A percentile compares a stretch with the other conserved stretches of the same genome.
Conservation (phyloP, 805 yeast species). For the Saturnispora gosingensis region DNA sequence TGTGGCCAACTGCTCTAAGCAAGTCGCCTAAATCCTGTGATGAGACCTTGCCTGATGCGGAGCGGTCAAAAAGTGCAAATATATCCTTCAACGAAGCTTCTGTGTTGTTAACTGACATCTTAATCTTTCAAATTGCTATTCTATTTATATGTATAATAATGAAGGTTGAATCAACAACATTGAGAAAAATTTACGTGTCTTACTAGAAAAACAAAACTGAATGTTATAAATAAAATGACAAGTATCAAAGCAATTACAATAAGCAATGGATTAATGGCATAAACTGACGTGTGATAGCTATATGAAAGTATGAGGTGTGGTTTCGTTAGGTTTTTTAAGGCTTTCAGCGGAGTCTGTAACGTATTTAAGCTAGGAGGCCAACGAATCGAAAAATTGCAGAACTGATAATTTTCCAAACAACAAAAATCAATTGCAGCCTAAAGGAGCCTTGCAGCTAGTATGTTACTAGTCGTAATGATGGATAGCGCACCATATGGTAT, state of each 20-base stretch:
- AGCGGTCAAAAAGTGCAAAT: constrained; percentile 91
- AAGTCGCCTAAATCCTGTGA: constrained; percentile 82
- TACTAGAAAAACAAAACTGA: constrained; percentile 27
- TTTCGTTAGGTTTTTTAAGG: no score
- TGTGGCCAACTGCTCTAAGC: constrained; percentile 94
- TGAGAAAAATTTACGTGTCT: not conserved
- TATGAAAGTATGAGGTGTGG: no score
- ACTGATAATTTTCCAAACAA: no score
- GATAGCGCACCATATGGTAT: no score
- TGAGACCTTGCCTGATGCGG: constrained; percentile 88
- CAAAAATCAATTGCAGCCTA: no score
- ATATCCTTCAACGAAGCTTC: constrained; percentile 70
- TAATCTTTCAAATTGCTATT: not conserved
- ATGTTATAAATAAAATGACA: not conserved
- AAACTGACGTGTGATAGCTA: no score
- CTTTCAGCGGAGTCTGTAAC: no score
- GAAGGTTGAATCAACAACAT: not conserved
- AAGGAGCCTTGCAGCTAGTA: no score
- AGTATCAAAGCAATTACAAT: not conserved
- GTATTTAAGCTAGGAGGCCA: no score
- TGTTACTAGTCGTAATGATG: no score
- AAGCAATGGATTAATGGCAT: no score
- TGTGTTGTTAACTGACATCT: not conserved
- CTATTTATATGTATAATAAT: not conserved
- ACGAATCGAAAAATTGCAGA: no score